Base-by-base conservation (phyloP, 2,329 filamentous ascomycete species). In the Coleophoma crateriformis region DNA sequence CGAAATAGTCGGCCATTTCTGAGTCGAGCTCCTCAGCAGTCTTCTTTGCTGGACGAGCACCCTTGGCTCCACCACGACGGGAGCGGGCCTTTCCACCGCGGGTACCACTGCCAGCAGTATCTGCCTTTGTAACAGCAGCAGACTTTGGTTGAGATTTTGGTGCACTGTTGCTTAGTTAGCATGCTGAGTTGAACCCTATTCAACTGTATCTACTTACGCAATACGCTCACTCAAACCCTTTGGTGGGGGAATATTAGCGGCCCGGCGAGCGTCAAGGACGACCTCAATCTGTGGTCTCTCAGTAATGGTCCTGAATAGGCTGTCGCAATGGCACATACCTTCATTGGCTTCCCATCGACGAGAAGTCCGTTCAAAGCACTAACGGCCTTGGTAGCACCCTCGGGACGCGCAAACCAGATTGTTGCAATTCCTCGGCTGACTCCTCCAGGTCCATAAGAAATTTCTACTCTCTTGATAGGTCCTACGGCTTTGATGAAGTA, bases 1-100 rank as follows among this genome's bases (percentile, higher is more conserved):
- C 65, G 67, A 95, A 97, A 74, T 99, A 99, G 69, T 97, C 94
- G 17, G 83, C 85, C 94, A 99, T 99, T 69, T 99, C 94, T 4
- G 89, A 90, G 68, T 99, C 94, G 22, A 99, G 83, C 73, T 99
- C 91, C 67, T 96, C 92, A 1, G 87, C 84, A 0, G 90, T 95
- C 87, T 97, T 97, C 74, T 95, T 76, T 63, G 84, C 72, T 58
- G 86, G 77, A 61, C 86, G 81, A 57, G 78, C 74, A 63, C 74
- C 85, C 59, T 84, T 83, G 39, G 66, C 68, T 33, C 56, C 57
- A 39, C 59, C 60, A 66, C 76, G 79, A 69, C 78, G 78, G 60
- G 71, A 54, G 50, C 56, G 54, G 37, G 43, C 50, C 19, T 50
- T 51, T 42, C 53, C 52, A 35, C 58, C 55, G 46, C 56, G 53